These are phyloP conservation scores for Diutina neorugosa DNA, from an alignment of 1,139 yeast species.

Conservation along the genomic window DNA sequence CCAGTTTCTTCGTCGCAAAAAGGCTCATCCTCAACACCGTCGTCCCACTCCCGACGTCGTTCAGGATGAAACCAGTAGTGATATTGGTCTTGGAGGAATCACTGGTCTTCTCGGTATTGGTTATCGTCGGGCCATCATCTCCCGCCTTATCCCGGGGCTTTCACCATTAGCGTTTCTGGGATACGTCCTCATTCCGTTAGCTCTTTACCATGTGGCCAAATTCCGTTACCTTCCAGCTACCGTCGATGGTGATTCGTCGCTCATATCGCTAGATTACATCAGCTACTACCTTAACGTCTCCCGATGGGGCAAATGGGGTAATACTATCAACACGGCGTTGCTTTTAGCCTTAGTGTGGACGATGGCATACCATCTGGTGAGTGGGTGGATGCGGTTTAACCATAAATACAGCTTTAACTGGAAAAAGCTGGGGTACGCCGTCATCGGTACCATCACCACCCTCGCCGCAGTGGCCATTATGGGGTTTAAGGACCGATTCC, in stretches of 20 bases:
- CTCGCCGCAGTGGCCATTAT: slow-evolving; percentile 17
- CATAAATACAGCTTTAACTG: slow-evolving; percentile 17
- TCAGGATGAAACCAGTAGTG: slow-evolving; percentile 23
- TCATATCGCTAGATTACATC: slow-evolving; percentile 43
- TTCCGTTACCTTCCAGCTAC: slow-evolving; percentile 37
- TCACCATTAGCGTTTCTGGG: slow-evolving; percentile 53
- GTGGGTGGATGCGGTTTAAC: slow-evolving; percentile 23
- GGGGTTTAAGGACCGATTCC: slow-evolving; percentile 12
- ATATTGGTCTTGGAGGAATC: slow-evolving; percentile 50
- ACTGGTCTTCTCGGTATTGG: slow-evolving; percentile 43
- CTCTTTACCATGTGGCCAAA: slow-evolving; percentile 31
- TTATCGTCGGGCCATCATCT: slow-evolving; percentile 32
- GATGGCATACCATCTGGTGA: slow-evolving; percentile 21
- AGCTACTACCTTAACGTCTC: slow-evolving; percentile 26
- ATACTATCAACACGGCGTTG: slow-evolving; percentile 7
- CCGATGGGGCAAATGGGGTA: slow-evolving; percentile 5
- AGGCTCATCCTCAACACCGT: neutral
- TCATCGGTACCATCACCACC: slow-evolving; percentile 15
- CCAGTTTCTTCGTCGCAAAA: slow-evolving; percentile 5
- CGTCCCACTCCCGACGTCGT: slow-evolving; percentile 9
- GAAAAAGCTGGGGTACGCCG: slow-evolving; percentile 23
- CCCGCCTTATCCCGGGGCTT: slow-evolving; percentile 19
- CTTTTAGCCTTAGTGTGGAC: slow-evolving; percentile 9
- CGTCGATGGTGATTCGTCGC: slow-evolving; percentile 56
- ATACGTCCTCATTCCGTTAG: slow-evolving; percentile 34